A percentile compares a stretch with the other conserved stretches of the same genome.
These are phyloP conservation scores for Begonia fuchsioides DNA, from an alignment of 306 rosid species.

Conservation along the genomic window DNA sequence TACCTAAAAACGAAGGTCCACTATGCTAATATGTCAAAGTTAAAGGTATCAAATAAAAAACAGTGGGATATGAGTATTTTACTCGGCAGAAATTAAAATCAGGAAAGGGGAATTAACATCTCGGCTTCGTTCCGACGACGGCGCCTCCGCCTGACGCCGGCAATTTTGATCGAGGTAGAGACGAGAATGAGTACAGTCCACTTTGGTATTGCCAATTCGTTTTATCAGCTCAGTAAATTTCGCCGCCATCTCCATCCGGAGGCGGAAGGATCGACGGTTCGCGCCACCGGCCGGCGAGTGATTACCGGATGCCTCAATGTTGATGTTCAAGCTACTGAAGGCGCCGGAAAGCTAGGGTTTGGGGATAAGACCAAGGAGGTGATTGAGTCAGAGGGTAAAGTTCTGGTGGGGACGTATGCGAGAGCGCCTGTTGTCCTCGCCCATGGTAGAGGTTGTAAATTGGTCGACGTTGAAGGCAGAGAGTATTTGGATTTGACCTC, in stretches of 20 bases:
- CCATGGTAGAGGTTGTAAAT: slow-evolving; percentile 65
- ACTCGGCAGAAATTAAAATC: too few species aligned
- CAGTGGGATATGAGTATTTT: too few species aligned
- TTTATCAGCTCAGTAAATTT: neutral
- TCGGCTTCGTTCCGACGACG: too few species aligned
- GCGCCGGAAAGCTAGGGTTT: neutral
- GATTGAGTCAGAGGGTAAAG: slow-evolving; percentile 50
- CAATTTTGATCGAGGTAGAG: neutral
- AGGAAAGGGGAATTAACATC: too few species aligned
- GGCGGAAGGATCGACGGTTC: neutral
- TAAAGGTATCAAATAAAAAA: too few species aligned
- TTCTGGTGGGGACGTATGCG: slow-evolving; percentile 65
- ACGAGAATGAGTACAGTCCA: neutral
- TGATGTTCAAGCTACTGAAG: neutral
- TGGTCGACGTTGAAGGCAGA: slow-evolving; percentile 58
- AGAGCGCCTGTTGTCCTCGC: slow-evolving; percentile 60
- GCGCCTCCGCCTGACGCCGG: too few species aligned
- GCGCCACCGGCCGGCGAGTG: neutral
- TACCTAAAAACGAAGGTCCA: too few species aligned
- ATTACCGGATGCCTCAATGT: neutral
- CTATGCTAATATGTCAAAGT: too few species aligned
- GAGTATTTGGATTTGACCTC: slow-evolving; percentile 64
- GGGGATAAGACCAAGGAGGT: slow-evolving; percentile 23
- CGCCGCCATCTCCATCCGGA: neutral
- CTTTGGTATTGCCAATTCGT: neutral